Base-by-base conservation (phyloP, 2,329 filamentous ascomycete species). In the Colletotrichum sp. region DNA sequence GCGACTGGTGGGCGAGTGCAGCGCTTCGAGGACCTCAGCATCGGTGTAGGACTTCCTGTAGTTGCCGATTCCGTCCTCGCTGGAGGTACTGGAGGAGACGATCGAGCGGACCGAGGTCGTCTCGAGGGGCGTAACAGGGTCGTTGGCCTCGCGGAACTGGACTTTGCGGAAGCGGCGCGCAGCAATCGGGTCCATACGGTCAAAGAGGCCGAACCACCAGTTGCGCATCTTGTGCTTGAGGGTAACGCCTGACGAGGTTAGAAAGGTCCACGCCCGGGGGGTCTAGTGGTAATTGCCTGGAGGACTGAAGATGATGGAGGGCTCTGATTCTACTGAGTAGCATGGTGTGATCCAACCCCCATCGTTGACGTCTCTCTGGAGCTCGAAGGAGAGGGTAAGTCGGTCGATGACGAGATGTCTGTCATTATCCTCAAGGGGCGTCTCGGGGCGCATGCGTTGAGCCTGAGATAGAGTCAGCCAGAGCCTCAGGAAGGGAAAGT, bases 301-400 rank as follows among this genome's bases (percentile, higher is more conserved):
- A 18, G 77, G 71, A 15, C 44, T 52, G 44, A 73, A 79, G 39
- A 78, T 57, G 52, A 78, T 77, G 13, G 77, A 78, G 15, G 77
- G 77, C n/a, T 75, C 65, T 16, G 68, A 71, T 10, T 73, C 64
- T 16, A 79, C 62, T 22, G 70, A 75, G 66, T 79, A 79, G 48
- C 68, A 66, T 4, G 78, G 78, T 5, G 77, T 74, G 30, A 79
- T 57, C 55, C 48, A 72, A 26, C 67, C 75, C 34, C 75, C 75
- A 30, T 77, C 75, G 26, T 74, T 66, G 5, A 75, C 34, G 69
- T 83, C 82, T 39, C 76, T 79, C 67, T 83, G 82, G 22, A 70
- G 39, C 30, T 76, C 71, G 34, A 75, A 72, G 6, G 71, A 66
- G n/a, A 73, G 18, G 1, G 63, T 52, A 39, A 70, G 64, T 36